phyloP scores from a whole-genome alignment of 345 rosid genomes.

The Nasturtium officinale region DNA sequence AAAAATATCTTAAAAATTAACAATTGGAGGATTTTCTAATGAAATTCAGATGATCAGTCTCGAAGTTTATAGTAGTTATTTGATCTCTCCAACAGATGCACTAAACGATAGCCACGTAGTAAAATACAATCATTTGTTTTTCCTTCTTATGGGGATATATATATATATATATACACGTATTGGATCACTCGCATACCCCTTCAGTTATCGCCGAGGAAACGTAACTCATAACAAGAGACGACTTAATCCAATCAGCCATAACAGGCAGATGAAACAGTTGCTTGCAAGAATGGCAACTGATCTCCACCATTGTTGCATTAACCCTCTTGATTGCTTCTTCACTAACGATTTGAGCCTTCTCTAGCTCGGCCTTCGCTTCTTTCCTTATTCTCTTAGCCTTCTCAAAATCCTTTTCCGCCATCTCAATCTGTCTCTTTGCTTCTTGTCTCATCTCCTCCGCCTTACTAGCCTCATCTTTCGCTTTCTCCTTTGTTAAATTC shows the following conservation, averaged over 20 bases:
- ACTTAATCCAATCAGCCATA: constrained; percentile 36
- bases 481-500: constrained; percentile 44
- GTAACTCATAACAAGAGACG: constrained; percentile 38
- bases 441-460: constrained; percentile 71
- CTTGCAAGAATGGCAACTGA: constrained; percentile 81
- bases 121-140: not conserved
- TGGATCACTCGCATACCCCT: constrained; percentile 29
- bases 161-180: constrained; percentile 2
- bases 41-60: not conserved
- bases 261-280: constrained; percentile 54
- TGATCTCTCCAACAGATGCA: not conserved
- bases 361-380: constrained; percentile 78
- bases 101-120: constrained; percentile 10
- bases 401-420: constrained; percentile 77
- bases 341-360: constrained; percentile 62
- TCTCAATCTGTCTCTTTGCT: constrained; percentile 69
- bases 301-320: constrained; percentile 61
- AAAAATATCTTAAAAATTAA: not conserved
- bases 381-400: constrained; percentile 78
- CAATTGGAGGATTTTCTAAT: not conserved
- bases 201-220: constrained; percentile 37
- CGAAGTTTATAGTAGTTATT: not conserved
- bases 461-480: constrained; percentile 49
- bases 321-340: constrained; percentile 69
- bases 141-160: not conserved